phyloP scores from a whole-genome alignment of 768 basidiomycete genomes.

The Termitomyces sp. region DNA sequence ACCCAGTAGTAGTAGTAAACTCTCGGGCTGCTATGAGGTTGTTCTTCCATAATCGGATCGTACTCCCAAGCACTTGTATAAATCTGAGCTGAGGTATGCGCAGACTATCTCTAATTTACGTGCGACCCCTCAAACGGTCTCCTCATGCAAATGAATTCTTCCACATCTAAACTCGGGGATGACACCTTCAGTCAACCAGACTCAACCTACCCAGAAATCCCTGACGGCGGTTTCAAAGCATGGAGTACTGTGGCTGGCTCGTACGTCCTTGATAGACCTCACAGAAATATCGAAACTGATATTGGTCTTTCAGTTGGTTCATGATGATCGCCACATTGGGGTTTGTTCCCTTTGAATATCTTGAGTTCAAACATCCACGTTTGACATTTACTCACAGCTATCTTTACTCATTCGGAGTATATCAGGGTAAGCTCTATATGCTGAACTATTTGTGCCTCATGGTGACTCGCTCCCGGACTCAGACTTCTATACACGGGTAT shows the following conservation, averaged over 20 bases:
- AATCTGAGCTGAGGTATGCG: background rate
- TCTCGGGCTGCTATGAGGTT: too few relatives aligned
- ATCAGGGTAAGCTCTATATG: constrained; percentile 5
- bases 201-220: background rate
- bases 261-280: background rate
- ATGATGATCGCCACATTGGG: constrained; percentile 11
- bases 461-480: background rate
- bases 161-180: background rate
- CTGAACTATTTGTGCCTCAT: too few relatives aligned
- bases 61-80: too few relatives aligned
- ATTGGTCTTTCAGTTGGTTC: background rate
- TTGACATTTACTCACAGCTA: constrained; percentile 1
- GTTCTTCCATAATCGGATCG: too few relatives aligned
- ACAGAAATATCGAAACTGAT: background rate
- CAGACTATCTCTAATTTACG: background rate
- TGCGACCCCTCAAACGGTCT: background rate
- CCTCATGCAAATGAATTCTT: background rate
- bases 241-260: constrained; percentile 6
- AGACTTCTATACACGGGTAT: constrained; percentile 17
- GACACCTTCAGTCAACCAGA: background rate
- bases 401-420: constrained; percentile 17
- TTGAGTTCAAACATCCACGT: too few relatives aligned
- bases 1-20: too few relatives aligned
- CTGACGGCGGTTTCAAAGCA: background rate
- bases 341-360: background rate